Percentiles rank a stretch among this genome's conserved stretches.
Evolutionary conservation across 1,139 yeast genomes (phyloP).

Genomic region (Kodamaea sp.): DNA sequence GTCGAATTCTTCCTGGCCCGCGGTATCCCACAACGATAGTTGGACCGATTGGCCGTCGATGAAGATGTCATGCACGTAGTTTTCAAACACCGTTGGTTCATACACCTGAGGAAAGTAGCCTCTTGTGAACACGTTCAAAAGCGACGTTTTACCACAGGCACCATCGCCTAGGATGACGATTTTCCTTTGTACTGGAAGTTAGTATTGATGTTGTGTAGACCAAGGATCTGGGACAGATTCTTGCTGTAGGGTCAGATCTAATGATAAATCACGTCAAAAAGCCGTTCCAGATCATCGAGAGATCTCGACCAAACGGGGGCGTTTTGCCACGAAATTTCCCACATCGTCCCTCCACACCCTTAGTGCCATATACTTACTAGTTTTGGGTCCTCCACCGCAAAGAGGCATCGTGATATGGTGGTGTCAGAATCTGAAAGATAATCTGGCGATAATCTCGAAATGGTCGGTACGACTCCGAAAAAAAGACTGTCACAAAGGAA

Average conservation of each 20-base stretch:
- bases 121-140: conserved; percentile 91
- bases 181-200: conserved; percentile 66
- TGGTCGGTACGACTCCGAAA: too few species aligned
- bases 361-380: conserved; percentile 25
- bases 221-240: too few species aligned
- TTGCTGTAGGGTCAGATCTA: too few species aligned
- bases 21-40: conserved; percentile 95
- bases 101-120: conserved; percentile 98
- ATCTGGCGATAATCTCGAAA: too few species aligned
- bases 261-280: too few species aligned
- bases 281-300: too few species aligned
- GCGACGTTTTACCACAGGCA: conserved; percentile 77
- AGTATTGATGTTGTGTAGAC: too few species aligned
- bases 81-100: conserved; percentile 97
- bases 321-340: too few species aligned
- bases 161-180: conserved; percentile 97
- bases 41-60: conserved; percentile 94
- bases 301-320: too few species aligned
- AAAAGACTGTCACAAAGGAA: too few species aligned
- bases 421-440: conserved; percentile 1
- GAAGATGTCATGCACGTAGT: conserved; percentile 95
- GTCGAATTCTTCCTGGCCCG: conserved; percentile 98
- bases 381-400: conserved; percentile 25
- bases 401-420: conserved; percentile 17
- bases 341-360: too few species aligned